Percentiles rank a stretch among this genome's conserved stretches.
Conservation (phyloP, 352 stramenopile species). For the Globisporangium cylindrosporum region DNA sequence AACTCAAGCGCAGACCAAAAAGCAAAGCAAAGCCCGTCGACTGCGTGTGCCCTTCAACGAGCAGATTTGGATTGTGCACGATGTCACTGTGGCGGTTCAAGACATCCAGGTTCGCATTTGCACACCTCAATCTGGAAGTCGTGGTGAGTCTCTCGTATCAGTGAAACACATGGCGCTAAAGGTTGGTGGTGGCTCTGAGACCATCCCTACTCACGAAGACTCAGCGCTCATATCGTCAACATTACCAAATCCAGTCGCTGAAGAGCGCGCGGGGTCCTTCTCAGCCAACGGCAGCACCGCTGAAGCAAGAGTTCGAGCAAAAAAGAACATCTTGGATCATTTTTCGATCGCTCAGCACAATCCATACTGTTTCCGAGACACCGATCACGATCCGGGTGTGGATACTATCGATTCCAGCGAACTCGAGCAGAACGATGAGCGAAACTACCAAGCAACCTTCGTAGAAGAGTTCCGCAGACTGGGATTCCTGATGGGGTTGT, state of each 20-base stretch:
- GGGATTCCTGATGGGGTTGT: constrained; percentile 59
- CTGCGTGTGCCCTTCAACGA: constrained; percentile 24
- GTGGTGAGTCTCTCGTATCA: constrained; percentile 59
- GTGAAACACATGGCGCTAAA: constrained; percentile 53
- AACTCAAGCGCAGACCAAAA: not conserved
- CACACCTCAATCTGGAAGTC: constrained; percentile 57
- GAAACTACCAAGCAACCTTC: constrained; percentile 27
- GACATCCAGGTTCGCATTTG: constrained; percentile 68
- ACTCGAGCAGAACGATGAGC: constrained; percentile 15
- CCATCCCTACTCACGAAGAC: constrained; percentile 28
- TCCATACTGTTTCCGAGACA: constrained; percentile 67
- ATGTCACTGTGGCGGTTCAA: constrained; percentile 42
- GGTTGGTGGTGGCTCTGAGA: constrained; percentile 36
- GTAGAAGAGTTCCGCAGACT: constrained; percentile 44
- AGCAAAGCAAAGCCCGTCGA: constrained; percentile 17
- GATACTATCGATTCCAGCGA: constrained; percentile 3
- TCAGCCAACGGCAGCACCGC: not conserved
- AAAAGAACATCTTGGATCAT: constrained; percentile 71
- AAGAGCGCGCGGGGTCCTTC: constrained; percentile 2
- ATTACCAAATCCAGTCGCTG: not conserved
- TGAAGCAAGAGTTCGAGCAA: constrained; percentile 21
- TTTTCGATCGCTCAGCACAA: constrained; percentile 73
- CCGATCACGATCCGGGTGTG: constrained; percentile 22
- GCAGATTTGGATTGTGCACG: constrained; percentile 38
- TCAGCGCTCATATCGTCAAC: not conserved